Conservation (phyloP, 257 asterid genomes). For the Petunia axillaris region DNA sequence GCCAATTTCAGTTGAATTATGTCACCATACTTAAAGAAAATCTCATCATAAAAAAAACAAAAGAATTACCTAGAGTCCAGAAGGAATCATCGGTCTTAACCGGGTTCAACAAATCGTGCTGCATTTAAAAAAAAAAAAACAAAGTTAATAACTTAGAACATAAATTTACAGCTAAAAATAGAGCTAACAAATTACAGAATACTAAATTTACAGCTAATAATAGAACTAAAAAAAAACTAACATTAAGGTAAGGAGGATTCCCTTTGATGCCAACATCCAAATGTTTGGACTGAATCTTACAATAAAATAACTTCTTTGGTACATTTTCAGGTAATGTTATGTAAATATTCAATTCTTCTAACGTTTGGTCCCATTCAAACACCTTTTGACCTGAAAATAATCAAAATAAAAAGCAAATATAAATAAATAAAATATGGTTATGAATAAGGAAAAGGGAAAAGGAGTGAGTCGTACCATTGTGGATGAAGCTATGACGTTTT, state of each 20-base stretch:
- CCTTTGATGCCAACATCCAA: slow-evolving; percentile 96
- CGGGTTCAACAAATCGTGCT: slow-evolving; percentile 80
- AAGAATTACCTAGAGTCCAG: slow-evolving; percentile 88
- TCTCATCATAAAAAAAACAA: neutral
- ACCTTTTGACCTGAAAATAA: slow-evolving; percentile 78
- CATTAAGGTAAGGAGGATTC: slow-evolving; percentile 91
- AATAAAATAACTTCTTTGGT: slow-evolving; percentile 76
- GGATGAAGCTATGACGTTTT: slow-evolving; percentile 66
- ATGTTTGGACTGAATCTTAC: slow-evolving; percentile 79
- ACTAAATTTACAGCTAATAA: neutral
- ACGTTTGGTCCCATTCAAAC: slow-evolving; percentile 97
- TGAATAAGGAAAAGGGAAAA: neutral
- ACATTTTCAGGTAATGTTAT: slow-evolving; percentile 79
- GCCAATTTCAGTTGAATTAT: neutral
- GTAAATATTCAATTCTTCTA: slow-evolving; percentile 96
- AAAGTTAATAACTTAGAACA: neutral
- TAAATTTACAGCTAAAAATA: neutral
- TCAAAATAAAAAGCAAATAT: slow-evolving; percentile 24
- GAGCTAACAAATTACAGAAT: neutral
- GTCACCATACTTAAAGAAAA: neutral
- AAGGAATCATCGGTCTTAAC: slow-evolving; percentile 94
- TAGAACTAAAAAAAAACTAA: slow-evolving; percentile 30
- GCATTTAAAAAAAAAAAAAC: slow-evolving; percentile 22
- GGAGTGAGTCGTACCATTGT: slow-evolving; percentile 53
- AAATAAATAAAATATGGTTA: neutral